Evolutionary conservation across 1,139 yeast species (phyloP).

Genomic region (Kodamaea ohmeri): DNA sequence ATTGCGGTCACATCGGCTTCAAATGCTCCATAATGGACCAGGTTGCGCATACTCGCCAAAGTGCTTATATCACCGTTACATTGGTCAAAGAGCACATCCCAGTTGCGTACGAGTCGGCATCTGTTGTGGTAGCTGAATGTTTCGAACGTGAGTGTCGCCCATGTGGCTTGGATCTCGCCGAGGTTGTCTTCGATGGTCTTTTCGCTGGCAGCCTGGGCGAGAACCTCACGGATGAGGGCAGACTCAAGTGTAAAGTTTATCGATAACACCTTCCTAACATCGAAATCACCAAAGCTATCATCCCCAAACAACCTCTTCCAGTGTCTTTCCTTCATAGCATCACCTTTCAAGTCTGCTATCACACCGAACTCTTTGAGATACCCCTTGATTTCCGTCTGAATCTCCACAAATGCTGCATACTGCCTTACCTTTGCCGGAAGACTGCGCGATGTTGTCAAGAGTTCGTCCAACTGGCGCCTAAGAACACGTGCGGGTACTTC

Average conservation of each 20-base stretch:
- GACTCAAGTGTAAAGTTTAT: conserved; percentile 55
- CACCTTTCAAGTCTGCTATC: conserved; percentile 53
- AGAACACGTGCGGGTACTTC: conserved; percentile 47
- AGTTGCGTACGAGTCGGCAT: conserved; percentile 59
- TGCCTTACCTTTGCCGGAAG: conserved; percentile 64
- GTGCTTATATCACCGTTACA: conserved; percentile 62
- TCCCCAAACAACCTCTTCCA: conserved; percentile 54
- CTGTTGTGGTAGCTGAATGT: conserved; percentile 54
- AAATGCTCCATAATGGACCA: conserved; percentile 61
- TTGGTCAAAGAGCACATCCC: conserved; percentile 62
- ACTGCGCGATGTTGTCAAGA: conserved; percentile 45
- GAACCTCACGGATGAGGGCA: conserved; percentile 42
- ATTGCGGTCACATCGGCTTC: conserved; percentile 56
- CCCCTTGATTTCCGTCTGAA: conserved; percentile 46
- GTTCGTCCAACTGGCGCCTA: conserved; percentile 50
- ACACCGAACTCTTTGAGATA: conserved; percentile 39
- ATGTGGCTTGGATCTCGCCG: conserved; percentile 42
- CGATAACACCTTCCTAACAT: conserved; percentile 16
- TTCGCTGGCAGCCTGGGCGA: conserved; percentile 74
- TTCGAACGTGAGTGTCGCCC: conserved; percentile 53
- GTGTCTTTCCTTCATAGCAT: conserved; percentile 62
- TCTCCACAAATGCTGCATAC: conserved; percentile 65
- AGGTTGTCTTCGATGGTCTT: conserved; percentile 59
- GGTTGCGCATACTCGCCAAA: conserved; percentile 68
- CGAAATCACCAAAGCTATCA: background rate